phyloP scores from a whole-genome alignment of 176 grass and related monocot genomes.

The Lolium multiflorum region DNA sequence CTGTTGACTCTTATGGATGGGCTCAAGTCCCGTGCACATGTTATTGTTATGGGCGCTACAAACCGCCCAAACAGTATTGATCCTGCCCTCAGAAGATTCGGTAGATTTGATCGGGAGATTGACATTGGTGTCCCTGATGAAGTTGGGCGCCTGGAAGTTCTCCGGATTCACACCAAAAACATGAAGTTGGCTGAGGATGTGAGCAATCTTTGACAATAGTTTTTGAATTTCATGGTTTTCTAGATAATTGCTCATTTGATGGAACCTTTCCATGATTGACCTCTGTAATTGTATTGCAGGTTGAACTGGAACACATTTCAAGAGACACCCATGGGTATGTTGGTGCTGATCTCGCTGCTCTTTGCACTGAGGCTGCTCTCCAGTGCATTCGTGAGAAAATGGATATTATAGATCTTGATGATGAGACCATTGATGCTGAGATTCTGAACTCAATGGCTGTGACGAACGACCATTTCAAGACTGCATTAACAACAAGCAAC shows the following conservation, averaged over 20 bases:
- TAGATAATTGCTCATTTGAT: neutral
- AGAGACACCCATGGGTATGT: conserved; percentile 90
- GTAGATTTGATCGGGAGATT: conserved; percentile 86
- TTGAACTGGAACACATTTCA: conserved; percentile 75
- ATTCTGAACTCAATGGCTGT: conserved; percentile 93
- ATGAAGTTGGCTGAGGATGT: conserved; percentile 92
- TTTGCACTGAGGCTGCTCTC: conserved; percentile 89
- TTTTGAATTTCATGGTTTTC: neutral
- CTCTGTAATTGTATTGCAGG: conserved; percentile 51
- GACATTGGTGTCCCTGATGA: conserved; percentile 94
- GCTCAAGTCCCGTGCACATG: conserved; percentile 72
- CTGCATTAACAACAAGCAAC: conserved; percentile 82
- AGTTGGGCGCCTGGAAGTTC: conserved; percentile 81
- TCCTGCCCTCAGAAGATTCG: conserved; percentile 82
- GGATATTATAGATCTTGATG: conserved; percentile 92
- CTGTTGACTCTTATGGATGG: conserved; percentile 93
- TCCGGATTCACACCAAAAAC: conserved; percentile 91
- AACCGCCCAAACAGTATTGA: conserved; percentile 90
- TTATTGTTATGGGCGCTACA: conserved; percentile 91
- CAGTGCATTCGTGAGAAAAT: conserved; percentile 94
- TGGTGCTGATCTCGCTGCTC: conserved; percentile 86
- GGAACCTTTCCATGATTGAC: neutral
- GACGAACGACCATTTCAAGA: conserved; percentile 93
- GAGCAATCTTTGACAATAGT: conserved; percentile 27
- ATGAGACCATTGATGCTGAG: conserved; percentile 94